Percentiles rank a stretch among this genome's conserved stretches.
phyloP scores from a whole-genome alignment of 169 alveolate species.

The Pseudocohnilembus persalinus region DNA sequence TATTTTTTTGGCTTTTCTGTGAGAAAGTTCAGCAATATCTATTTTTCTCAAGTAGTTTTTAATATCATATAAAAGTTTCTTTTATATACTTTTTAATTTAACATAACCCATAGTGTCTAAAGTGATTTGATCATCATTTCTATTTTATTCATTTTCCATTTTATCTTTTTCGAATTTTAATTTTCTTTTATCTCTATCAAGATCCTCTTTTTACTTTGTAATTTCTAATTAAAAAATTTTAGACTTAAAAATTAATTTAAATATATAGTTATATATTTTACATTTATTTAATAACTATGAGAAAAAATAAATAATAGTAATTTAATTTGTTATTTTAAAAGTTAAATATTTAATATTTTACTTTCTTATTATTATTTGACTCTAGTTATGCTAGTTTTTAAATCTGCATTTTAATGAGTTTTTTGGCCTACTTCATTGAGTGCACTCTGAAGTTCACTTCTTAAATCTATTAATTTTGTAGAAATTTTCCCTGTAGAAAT shows the following conservation, averaged over 20 bases:
- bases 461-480: slow-evolving; percentile 55
- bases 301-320: not conserved
- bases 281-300: too few relatives aligned
- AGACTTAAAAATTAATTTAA: slow-evolving; percentile 24
- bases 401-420: not conserved
- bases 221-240: slow-evolving; percentile 1
- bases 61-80: slow-evolving; percentile 55
- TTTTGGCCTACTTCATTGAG: not conserved
- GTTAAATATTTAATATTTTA: not conserved
- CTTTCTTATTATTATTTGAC: not conserved
- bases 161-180: not conserved
- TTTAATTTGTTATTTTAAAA: not conserved
- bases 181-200: not conserved
- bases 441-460: slow-evolving; percentile 48
- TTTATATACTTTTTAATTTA: slow-evolving; percentile 59
- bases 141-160: slow-evolving; percentile 25
- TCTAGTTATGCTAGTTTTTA: not conserved
- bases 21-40: slow-evolving; percentile 78
- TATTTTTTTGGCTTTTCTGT: slow-evolving; percentile 57
- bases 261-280: too few relatives aligned
- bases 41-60: slow-evolving; percentile 76
- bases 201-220: too few relatives aligned
- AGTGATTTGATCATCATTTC: slow-evolving; percentile 44
- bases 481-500: slow-evolving; percentile 76
- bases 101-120: slow-evolving; percentile 69